These are phyloP conservation scores for Xerocomus brunneocitrinus DNA, from an alignment of 768 basidiomycete species.

Conservation along the genomic window DNA sequence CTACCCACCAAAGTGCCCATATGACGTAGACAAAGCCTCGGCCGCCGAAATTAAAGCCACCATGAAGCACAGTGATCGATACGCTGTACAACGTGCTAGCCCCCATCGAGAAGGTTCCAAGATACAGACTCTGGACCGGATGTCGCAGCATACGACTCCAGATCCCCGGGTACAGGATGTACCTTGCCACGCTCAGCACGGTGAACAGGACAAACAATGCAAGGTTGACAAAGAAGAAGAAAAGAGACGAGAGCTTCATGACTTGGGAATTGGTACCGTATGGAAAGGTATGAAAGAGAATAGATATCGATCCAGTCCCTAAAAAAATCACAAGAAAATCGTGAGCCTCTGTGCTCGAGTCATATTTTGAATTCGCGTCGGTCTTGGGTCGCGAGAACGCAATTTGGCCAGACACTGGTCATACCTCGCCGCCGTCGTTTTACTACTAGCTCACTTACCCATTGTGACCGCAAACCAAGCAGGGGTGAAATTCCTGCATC, in stretches of 20 bases:
- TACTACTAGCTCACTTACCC: constrained; percentile 33
- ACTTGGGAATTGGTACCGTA: constrained; percentile 41
- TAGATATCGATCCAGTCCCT: constrained; percentile 52
- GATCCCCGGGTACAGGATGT: constrained; percentile 48
- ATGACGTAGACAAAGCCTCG: constrained; percentile 47
- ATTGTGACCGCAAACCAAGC: constrained; percentile 55
- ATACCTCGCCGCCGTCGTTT: neutral
- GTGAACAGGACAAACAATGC: constrained; percentile 49
- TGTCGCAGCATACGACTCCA: constrained; percentile 46
- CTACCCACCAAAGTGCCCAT: constrained; percentile 71
- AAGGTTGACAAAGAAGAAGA: constrained; percentile 59
- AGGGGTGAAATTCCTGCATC: constrained; percentile 45
- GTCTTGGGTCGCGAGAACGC: neutral
- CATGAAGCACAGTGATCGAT: constrained; percentile 42
- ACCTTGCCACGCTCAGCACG: constrained; percentile 43
- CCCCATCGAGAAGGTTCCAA: constrained; percentile 54
- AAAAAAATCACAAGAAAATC: neutral
- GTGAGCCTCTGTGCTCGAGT: neutral
- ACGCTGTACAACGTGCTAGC: constrained; percentile 53
- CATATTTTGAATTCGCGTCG: neutral
- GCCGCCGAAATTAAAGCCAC: constrained; percentile 46
- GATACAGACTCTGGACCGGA: constrained; percentile 47
- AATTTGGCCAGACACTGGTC: neutral
- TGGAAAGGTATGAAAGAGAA: constrained; percentile 54
- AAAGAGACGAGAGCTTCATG: constrained; percentile 41